Percentiles rank a stretch among this genome's conserved stretches.
Conservation (phyloP, 73 alveolate species). For the Tetrahymena elliotti region DNA sequence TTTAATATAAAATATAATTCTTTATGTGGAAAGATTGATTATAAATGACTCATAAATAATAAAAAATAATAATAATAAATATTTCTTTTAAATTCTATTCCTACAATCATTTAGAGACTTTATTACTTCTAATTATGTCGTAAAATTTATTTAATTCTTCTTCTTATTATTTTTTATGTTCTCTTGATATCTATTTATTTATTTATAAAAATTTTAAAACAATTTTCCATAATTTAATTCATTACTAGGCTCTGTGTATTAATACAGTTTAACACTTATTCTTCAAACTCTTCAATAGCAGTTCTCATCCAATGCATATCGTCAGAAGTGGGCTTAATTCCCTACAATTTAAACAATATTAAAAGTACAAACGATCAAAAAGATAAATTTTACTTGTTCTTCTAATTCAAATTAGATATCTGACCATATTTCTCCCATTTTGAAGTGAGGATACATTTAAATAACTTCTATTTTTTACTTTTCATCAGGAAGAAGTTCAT, state of each 20-base stretch:
- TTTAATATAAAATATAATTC: too few species aligned
- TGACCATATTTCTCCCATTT: slow-evolving; percentile 93
- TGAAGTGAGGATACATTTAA: slow-evolving; percentile 87
- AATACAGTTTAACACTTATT: slow-evolving; percentile 77
- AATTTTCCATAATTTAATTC: neutral
- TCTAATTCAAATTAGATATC: slow-evolving; percentile 87
- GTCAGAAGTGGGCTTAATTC: slow-evolving; percentile 84
- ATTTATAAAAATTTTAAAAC: neutral
- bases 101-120: slow-evolving; percentile 8
- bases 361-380: neutral
- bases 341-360: neutral
- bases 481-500: slow-evolving; percentile 83
- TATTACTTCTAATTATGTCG: slow-evolving; percentile 39
- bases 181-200: slow-evolving; percentile 46
- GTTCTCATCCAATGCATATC: slow-evolving; percentile 93
- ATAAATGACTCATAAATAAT: neutral
- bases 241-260: slow-evolving; percentile 61
- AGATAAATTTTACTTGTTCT: slow-evolving; percentile 28
- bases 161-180: slow-evolving; percentile 41
- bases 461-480: slow-evolving; percentile 89
- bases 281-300: slow-evolving; percentile 87
- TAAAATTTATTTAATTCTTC: slow-evolving; percentile 47
- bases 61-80: too few species aligned
- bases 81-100: too few species aligned
- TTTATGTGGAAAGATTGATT: too few species aligned